Percentiles rank a stretch among this genome's conserved stretches.
Evolutionary conservation across 2,329 filamentous ascomycete genomes (phyloP).

Genomic region (Xylariomycetidae sp.): DNA sequence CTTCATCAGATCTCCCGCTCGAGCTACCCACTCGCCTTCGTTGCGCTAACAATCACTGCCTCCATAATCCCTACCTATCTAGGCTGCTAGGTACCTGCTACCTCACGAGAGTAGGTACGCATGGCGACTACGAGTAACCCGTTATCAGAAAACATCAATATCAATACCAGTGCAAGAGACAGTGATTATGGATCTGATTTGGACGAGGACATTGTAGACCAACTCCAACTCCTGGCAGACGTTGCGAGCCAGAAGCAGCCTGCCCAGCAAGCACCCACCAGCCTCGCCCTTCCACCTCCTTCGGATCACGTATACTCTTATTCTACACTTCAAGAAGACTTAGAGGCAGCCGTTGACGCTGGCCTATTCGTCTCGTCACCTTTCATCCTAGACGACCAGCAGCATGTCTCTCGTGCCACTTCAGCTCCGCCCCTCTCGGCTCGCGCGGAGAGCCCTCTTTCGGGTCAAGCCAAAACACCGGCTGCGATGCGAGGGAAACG

Average conservation of each 20-base stretch:
- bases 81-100: no score
- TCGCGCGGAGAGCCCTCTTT: background rate
- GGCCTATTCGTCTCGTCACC: background rate
- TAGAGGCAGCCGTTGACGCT: constrained; percentile 1
- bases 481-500: background rate
- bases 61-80: no score
- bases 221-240: constrained; percentile 18
- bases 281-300: background rate
- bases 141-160: no score
- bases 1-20: no score
- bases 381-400: background rate
- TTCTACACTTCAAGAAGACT: background rate
- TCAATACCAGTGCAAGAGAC: no score
- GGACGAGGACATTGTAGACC: constrained; percentile 25
- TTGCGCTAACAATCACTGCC: no score
- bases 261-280: background rate
- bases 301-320: constrained; percentile 1
- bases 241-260: constrained; percentile 7
- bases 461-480: constrained; percentile 4
- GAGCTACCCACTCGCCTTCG: no score
- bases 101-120: no score
- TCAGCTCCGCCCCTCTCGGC: background rate
- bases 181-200: constrained; percentile 31
- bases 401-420: constrained; percentile 1
- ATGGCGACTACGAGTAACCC: no score